phyloP scores from a whole-genome alignment of 306 rosid species.

The Amphicarpaea edgeworthii region DNA sequence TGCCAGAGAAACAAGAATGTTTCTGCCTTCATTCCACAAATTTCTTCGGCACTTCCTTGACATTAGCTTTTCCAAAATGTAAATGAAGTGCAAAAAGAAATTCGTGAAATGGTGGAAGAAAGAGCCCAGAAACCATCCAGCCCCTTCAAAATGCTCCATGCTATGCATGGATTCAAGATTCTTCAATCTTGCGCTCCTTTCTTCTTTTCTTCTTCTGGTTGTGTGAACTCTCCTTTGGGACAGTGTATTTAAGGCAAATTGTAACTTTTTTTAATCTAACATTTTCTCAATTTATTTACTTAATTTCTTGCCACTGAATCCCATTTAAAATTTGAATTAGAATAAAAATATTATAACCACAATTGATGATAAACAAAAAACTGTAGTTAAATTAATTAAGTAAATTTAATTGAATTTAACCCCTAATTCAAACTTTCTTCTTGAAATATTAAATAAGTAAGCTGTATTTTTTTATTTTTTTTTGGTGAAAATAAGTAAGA shows the following conservation, averaged over 20 bases:
- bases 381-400: not conserved
- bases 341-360: not conserved
- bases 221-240: not conserved
- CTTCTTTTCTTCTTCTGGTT: not conserved
- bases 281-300: not conserved
- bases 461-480: no score
- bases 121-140: no score
- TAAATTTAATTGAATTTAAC: not conserved
- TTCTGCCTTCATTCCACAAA: no score
- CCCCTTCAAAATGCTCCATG: not conserved
- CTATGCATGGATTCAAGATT: not conserved
- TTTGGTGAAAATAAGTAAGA: no score
- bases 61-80: no score
- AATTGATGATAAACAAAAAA: not conserved
- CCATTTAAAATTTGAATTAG: not conserved
- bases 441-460: not conserved
- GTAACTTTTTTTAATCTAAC: not conserved
- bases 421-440: not conserved
- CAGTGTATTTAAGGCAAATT: not conserved
- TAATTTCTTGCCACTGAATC: not conserved
- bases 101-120: no score
- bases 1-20: not conserved
- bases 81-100: no score
- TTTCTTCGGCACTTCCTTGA: no score
- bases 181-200: not conserved